Evolutionary conservation across 2,329 filamentous ascomycete genomes (phyloP).

Genomic region (Hymenoscyphus salicellus): DNA sequence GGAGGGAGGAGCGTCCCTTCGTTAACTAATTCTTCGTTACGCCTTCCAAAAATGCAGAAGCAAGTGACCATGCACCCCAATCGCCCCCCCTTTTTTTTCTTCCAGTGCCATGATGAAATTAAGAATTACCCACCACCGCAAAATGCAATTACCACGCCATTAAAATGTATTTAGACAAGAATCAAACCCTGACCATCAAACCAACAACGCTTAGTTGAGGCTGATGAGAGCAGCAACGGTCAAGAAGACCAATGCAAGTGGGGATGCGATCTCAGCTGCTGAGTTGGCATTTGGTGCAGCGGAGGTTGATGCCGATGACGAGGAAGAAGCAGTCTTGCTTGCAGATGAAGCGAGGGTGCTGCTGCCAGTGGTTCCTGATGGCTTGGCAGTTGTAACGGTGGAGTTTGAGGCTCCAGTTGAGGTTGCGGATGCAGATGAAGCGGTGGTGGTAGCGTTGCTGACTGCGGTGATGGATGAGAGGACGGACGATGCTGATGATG

Average conservation of each 20-base stretch:
- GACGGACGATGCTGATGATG: conserved; percentile 16
- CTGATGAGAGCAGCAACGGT: conserved; percentile 32
- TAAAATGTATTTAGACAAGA: conserved; percentile 12
- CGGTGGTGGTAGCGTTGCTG: conserved; percentile 13
- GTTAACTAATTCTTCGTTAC: conserved; percentile 7
- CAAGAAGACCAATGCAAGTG: conserved; percentile 34
- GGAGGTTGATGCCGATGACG: conserved; percentile 6
- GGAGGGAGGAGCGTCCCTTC: background rate
- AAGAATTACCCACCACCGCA: conserved; percentile 4
- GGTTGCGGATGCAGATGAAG: conserved; percentile 9
- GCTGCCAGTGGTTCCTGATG: conserved; percentile 5
- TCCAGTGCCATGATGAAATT: background rate
- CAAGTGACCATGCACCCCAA: conserved; percentile 5
- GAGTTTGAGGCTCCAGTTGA: conserved; percentile 4
- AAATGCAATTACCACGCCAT: background rate
- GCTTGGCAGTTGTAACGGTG: conserved; percentile 7
- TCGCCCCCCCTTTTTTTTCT: background rate
- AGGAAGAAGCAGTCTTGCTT: conserved; percentile 4
- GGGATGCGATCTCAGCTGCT: conserved; percentile 27
- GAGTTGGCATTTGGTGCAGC: conserved; percentile 16
- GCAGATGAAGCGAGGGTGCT: background rate
- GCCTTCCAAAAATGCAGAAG: conserved; percentile 13
- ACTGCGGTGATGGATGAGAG: background rate
- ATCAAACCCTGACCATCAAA: background rate
- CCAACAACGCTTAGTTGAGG: conserved; percentile 28